Base-by-base conservation (phyloP, 331 rosid genomes). In the Malus hybrid region DNA sequence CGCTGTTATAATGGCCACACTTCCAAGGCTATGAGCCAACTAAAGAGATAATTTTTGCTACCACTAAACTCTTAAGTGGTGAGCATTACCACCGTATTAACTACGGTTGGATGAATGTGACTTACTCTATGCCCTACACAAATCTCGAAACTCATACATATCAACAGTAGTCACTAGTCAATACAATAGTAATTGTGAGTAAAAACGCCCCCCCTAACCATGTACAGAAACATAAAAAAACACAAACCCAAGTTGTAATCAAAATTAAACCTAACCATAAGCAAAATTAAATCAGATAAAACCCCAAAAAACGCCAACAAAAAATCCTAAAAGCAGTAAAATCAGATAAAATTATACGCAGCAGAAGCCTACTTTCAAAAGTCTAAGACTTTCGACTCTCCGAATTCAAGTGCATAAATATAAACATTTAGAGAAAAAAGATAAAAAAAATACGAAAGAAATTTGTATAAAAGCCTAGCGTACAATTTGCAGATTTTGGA, bases 401-500 rank as follows among this genome's bases (percentile, higher is more conserved):
- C 1, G 20, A 52, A 52, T 6, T 52, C 10, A 0, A 52, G 57
- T 52, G 31, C 31, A 62, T 6, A 14, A 1, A 63, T 63, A 36
- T 56, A 34, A 32, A 65, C 70, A 39, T 15, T 1, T 9, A 10
- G 13, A 39, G 29, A 15, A 4, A 70, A n/a, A 71, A 24, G 14
- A 9, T 5, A 5, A 18, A 22, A 32, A 56, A 65, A 3, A 24
- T 10, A 33, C 24, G 12, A 19, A 4, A 71, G 14, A 78, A 14
- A 5, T 24, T 80, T 28, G 15, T 4, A 20, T 1, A 69, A 48
- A 9, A 10, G 67, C 89, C 1, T 39, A 10, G 46, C 46, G 46
- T 83, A 93, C 98, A 91, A 48, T 84, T 86, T 86, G 82, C 84
- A 83, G 77, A 93, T 86, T 85, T 93, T 93, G 80, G 98, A 93